Percentiles rank a stretch among this genome's conserved stretches.
These are phyloP conservation scores for Colletotrichum trifolii DNA, from an alignment of 2,329 filamentous ascomycete species.

Conservation along the genomic window DNA sequence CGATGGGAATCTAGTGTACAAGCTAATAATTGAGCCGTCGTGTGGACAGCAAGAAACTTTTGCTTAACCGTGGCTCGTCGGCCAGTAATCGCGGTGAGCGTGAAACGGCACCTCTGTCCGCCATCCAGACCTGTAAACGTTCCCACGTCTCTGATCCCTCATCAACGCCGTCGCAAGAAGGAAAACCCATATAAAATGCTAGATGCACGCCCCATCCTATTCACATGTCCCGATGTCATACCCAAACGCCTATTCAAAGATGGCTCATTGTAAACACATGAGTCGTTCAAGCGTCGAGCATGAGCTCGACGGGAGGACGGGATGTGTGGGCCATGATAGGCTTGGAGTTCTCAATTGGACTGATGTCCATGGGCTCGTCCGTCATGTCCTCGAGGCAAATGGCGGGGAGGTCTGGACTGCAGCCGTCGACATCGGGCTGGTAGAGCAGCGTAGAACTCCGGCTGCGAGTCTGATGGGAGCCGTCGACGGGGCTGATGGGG, in stretches of 20 bases:
- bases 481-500: constrained; percentile 56
- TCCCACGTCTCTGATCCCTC: constrained; percentile 15
- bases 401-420: constrained; percentile 68
- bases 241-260: constrained; percentile 30
- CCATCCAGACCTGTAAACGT: constrained; percentile 11
- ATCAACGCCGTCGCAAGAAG: constrained; percentile 28
- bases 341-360: constrained; percentile 54
- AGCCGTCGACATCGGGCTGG: constrained; percentile 64
- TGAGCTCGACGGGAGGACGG: constrained; percentile 74
- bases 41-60: constrained; percentile 18
- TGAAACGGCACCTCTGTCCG: constrained; percentile 16
- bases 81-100: constrained; percentile 1
- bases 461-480: constrained; percentile 57
- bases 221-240: constrained; percentile 9
- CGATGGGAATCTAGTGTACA: constrained; percentile 32
- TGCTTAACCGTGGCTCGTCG: constrained; percentile 24
- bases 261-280: constrained; percentile 29
- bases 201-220: constrained; percentile 10
- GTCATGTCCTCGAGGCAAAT: constrained; percentile 77
- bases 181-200: constrained; percentile 18
- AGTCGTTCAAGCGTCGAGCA: constrained; percentile 49
- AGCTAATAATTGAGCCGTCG: constrained; percentile 4
- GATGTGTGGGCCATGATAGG: constrained; percentile 70
- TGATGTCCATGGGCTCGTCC: constrained; percentile 60
- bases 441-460: constrained; percentile 75